Evolutionary conservation across 177 flowering plant species (phyloP), one percentile per base, ranked within the genome.

Genomic region (Vitis hybrid): DNA sequence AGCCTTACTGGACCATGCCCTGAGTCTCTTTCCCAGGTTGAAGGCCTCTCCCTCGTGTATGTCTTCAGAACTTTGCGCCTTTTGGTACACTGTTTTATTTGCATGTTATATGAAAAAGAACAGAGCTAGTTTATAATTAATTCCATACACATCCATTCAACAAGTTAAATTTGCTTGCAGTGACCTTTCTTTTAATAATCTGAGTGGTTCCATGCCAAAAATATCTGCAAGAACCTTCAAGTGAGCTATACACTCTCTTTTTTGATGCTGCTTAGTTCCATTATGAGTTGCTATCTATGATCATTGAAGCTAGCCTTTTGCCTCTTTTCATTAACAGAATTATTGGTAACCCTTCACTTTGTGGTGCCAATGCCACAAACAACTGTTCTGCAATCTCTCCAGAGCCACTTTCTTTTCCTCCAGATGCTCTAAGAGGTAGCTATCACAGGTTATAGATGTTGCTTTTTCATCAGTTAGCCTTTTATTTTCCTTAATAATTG

Each of bases 121-220:
- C 9, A 12, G 51, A 2, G 13, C 29, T 15, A 29, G 16, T 22
- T 29, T 61, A 20, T 16, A 6, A 6, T n/a, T 61, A 6, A n/a
- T 48, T 55, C 33, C 18, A 15, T 48, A 18, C 1, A 67, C 5
- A 68, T 22, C 1, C 16, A 8, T 51, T 52, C 6, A 49, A 13
- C 13, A 18, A 6, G 59, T 67, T 58, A 51, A 57, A 57, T 33
- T 68, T 77, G 33, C 48, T 33, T 78, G 69, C 77, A 96, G 99
- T 83, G 99, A 96, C 73, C 82, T 96, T 71, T 93, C 98, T 8
- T 96, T 79, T 66, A 96, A 96, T 84, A 92, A 96, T 82, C 72
- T 96, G 26, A 93, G 97, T 75, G 99, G 98, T 75, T 75, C 97
- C 52, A 62, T 92, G 83, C 98, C 97, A 1, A 88, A 86, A 76